phyloP scores from a whole-genome alignment of 2,329 filamentous ascomycete genomes.

The Cordyceps javanica region DNA sequence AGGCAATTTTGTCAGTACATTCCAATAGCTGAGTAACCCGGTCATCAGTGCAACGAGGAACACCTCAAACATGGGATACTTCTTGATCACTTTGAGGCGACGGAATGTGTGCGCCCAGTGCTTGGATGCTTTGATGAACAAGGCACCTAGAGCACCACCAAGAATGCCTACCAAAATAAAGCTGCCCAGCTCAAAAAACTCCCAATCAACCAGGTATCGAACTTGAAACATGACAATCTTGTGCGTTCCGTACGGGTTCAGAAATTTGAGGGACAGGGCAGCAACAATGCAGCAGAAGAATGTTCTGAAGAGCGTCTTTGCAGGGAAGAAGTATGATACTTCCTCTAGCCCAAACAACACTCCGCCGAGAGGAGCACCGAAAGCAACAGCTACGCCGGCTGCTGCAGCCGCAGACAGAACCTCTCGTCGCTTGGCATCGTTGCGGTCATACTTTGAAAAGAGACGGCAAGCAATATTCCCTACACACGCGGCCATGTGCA shows the following conservation, averaged over 20 bases:
- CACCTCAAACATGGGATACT: slow-evolving; percentile 79
- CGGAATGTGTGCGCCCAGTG: slow-evolving; percentile 88
- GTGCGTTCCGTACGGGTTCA: slow-evolving; percentile 91
- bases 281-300: slow-evolving; percentile 98
- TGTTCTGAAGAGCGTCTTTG: slow-evolving; percentile 92
- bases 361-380: slow-evolving; percentile 80
- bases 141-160: slow-evolving; percentile 75
- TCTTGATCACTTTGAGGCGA: slow-evolving; percentile 72
- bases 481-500: slow-evolving; percentile 94
- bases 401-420: slow-evolving; percentile 89
- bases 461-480: slow-evolving; percentile 92
- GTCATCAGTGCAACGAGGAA: slow-evolving; percentile 80
- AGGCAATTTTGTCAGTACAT: slow-evolving; percentile 77
- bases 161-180: slow-evolving; percentile 84
- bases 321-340: slow-evolving; percentile 94
- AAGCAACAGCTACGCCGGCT: slow-evolving; percentile 88
- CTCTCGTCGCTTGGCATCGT: slow-evolving; percentile 90
- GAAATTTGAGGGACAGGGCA: slow-evolving; percentile 83
- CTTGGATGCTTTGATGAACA: slow-evolving; percentile 95
- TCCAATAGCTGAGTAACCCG: slow-evolving; percentile 87
- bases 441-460: slow-evolving; percentile 90
- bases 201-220: slow-evolving; percentile 84
- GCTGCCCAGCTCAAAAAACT: slow-evolving; percentile 79
- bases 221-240: slow-evolving; percentile 98
- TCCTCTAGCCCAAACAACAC: slow-evolving; percentile 93